Percentiles rank a stretch among this genome's conserved stretches.
Evolutionary conservation across 345 rosid species (phyloP).

Genomic region (Pseudoturritis turrita): DNA sequence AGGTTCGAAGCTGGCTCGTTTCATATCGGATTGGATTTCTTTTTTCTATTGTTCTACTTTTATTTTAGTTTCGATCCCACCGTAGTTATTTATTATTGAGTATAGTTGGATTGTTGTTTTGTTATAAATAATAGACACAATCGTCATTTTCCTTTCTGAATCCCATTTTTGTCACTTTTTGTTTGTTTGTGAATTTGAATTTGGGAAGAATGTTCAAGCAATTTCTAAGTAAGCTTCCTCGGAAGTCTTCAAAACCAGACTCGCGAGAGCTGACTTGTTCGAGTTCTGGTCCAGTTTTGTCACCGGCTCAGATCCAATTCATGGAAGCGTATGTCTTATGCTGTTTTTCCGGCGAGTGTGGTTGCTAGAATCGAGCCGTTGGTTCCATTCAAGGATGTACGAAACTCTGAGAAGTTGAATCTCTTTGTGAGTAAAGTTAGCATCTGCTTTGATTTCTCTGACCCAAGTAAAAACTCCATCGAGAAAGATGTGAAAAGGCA

Average conservation of each 20-base stretch:
- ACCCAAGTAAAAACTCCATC: slow-evolving; percentile 54
- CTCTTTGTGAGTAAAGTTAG: slow-evolving; percentile 87
- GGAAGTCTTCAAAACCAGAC: slow-evolving; percentile 55
- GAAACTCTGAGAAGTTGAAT: slow-evolving; percentile 60
- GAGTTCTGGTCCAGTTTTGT: slow-evolving; percentile 33
- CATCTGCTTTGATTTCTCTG: slow-evolving; percentile 84
- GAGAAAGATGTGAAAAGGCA: slow-evolving; percentile 84
- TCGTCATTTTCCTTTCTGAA: too few species aligned
- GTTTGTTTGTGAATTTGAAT: background rate
- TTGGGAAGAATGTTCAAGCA: slow-evolving; percentile 58
- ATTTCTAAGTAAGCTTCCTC: slow-evolving; percentile 63
- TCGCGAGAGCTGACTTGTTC: slow-evolving; percentile 41
- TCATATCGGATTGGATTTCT: too few species aligned
- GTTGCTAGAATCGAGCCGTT: slow-evolving; percentile 82
- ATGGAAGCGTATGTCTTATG: slow-evolving; percentile 61
- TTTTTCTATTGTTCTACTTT: too few species aligned
- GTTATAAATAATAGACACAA: too few species aligned
- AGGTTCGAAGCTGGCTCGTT: background rate
- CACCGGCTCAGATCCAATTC: slow-evolving; percentile 35
- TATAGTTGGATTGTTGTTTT: too few species aligned
- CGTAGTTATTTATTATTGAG: too few species aligned
- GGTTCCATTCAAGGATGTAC: slow-evolving; percentile 78
- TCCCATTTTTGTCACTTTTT: slow-evolving; percentile 7
- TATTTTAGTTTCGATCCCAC: too few species aligned
- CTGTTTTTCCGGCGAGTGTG: slow-evolving; percentile 70